These are phyloP conservation scores for Solanum corneliomulleri DNA, from an alignment of 257 asterid genomes.

Conservation along the genomic window DNA sequence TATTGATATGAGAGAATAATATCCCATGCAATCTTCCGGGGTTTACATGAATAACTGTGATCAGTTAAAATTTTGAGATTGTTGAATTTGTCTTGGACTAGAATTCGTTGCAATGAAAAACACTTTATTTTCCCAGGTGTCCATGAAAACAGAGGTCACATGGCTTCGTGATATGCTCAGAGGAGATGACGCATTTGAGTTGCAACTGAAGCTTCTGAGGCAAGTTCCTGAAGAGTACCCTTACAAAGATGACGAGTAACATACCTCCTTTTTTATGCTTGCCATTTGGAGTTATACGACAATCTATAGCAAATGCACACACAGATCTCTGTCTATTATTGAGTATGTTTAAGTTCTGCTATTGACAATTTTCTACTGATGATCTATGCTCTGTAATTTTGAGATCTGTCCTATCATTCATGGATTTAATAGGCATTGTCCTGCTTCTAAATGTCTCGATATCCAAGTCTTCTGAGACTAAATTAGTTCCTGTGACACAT, in stretches of 20 bases:
- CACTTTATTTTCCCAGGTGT: slow-evolving; percentile 41
- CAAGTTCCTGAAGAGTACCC: slow-evolving; percentile 99
- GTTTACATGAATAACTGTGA: not conserved
- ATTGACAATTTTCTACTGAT: not conserved
- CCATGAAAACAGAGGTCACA: slow-evolving; percentile 91
- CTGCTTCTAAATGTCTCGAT: not conserved
- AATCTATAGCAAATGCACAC: not conserved
- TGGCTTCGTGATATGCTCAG: slow-evolving; percentile 96
- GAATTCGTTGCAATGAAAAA: not conserved
- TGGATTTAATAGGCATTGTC: not conserved
- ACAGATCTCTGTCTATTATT: not conserved
- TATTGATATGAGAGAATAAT: not conserved
- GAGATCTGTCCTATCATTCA: not conserved
- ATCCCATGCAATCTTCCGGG: not conserved
- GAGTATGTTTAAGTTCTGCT: not conserved
- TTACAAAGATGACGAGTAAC: slow-evolving; percentile 88
- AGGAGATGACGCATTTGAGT: slow-evolving; percentile 91
- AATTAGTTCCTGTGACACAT: not conserved
- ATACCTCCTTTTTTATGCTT: not conserved
- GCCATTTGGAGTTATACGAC: not conserved
- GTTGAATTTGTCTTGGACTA: not conserved
- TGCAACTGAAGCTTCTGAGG: slow-evolving; percentile 90
- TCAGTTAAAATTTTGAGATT: not conserved
- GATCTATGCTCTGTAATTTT: not conserved
- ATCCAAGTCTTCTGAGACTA: not conserved